A percentile compares a stretch with the other conserved stretches of the same genome.
Conservation (phyloP, 2,329 filamentous ascomycete species). For the Aspergillus persii region DNA sequence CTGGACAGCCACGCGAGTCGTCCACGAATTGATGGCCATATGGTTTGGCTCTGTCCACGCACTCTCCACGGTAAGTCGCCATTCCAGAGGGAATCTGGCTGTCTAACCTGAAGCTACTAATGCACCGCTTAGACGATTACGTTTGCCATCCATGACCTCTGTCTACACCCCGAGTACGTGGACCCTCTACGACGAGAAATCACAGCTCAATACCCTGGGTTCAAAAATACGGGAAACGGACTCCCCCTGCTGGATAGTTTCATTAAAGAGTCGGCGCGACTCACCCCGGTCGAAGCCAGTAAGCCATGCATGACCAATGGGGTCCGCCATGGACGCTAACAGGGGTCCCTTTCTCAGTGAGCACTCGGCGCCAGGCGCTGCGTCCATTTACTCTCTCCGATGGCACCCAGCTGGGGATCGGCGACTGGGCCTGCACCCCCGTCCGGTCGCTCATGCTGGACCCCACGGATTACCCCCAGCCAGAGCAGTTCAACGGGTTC, state of each 20-base stretch:
- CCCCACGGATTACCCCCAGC: background rate
- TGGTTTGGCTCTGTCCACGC: slow-evolving; percentile 1
- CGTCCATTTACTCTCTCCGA: background rate
- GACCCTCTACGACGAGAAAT: background rate
- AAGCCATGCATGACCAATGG: background rate
- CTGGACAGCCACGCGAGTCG: background rate
- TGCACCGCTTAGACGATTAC: background rate
- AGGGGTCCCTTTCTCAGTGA: background rate
- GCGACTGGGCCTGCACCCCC: background rate
- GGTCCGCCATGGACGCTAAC: background rate
- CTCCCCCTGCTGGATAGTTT: slow-evolving; percentile 1
- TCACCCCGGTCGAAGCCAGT: background rate
- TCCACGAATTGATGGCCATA: slow-evolving; percentile 1
- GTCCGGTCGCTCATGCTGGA: background rate
- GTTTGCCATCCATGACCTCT: background rate
- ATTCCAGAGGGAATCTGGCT: too few relatives aligned
- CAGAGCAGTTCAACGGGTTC: background rate
- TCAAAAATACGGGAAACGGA: background rate
- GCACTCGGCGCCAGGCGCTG: background rate
- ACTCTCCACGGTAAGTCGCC: background rate
- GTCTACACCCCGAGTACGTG: background rate
- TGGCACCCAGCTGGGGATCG: background rate
- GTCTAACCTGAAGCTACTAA: too few relatives aligned
- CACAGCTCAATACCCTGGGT: background rate
- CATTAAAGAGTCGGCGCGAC: background rate